Percentiles rank a stretch among this genome's conserved stretches.
Conservation (phyloP, 2,329 filamentous ascomycete genomes). For the Cordyceps javanica region DNA sequence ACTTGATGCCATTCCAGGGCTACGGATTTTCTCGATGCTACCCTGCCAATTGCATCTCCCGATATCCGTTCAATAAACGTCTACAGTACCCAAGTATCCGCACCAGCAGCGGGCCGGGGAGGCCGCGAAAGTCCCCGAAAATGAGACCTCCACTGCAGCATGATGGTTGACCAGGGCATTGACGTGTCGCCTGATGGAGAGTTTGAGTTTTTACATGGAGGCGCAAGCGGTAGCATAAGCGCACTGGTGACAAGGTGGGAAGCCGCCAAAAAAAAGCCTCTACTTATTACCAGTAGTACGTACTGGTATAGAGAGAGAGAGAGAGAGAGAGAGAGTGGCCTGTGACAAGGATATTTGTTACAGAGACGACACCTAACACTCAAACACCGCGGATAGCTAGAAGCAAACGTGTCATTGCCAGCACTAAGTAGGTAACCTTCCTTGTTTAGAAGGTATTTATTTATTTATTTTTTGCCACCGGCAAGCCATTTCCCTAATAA, state of each 20-base stretch:
- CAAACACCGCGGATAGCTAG: background rate
- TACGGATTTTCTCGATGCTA: background rate
- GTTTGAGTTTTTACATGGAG: background rate
- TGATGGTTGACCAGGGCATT: background rate
- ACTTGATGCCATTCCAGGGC: background rate
- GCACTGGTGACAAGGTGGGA: no score
- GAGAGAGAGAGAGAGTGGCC: no score
- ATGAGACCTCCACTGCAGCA: background rate
- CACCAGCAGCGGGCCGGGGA: conserved; percentile 5
- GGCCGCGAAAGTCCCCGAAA: background rate
- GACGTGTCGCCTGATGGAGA: background rate
- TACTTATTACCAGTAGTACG: no score
- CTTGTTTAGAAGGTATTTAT: background rate
- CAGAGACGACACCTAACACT: no score
- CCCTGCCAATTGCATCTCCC: background rate
- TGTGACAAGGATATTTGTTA: background rate
- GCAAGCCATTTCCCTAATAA: no score
- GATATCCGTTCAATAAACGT: background rate
- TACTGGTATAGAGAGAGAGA: no score
- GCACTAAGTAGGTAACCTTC: background rate
- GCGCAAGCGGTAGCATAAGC: background rate
- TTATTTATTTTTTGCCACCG: background rate
- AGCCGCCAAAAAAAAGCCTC: no score
- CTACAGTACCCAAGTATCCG: background rate
- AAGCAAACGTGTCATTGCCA: background rate